phyloP scores from a whole-genome alignment of 805 yeast species.

The Candida corydali region DNA sequence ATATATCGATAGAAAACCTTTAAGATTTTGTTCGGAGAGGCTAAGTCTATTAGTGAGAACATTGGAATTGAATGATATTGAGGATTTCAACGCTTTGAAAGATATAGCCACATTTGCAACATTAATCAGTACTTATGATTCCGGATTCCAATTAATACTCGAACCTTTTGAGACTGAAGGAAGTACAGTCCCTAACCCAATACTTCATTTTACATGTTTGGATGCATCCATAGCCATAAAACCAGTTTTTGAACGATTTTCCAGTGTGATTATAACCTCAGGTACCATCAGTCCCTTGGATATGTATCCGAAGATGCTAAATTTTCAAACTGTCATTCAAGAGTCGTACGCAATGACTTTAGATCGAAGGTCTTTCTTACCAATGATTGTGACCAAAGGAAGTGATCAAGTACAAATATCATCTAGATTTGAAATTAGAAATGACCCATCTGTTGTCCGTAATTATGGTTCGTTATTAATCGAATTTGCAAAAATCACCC shows the following conservation, averaged over 20 bases:
- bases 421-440: constrained; percentile 92
- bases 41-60: constrained; percentile 85
- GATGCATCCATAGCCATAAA: constrained; percentile 98
- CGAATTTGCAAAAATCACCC: constrained; percentile 92
- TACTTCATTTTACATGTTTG: constrained; percentile 85
- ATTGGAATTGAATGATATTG: constrained; percentile 80
- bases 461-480: constrained; percentile 91
- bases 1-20: constrained; percentile 87
- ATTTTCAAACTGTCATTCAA: constrained; percentile 89
- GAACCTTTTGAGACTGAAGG: constrained; percentile 96
- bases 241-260: constrained; percentile 91
- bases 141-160: constrained; percentile 84
- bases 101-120: constrained; percentile 98
- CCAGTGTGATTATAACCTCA: constrained; percentile 90
- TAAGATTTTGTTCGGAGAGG: constrained; percentile 88
- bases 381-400: constrained; percentile 95
- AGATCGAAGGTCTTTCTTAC: constrained; percentile 86
- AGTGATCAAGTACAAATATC: constrained; percentile 97
- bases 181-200: constrained; percentile 94
- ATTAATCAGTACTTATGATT: constrained; percentile 88
- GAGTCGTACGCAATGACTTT: constrained; percentile 95
- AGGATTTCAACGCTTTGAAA: constrained; percentile 87
- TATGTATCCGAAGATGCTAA: constrained; percentile 96
- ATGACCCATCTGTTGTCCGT: constrained; percentile 96
- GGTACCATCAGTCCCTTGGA: constrained; percentile 98